These are phyloP conservation scores for Pueraria montana DNA, from an alignment of 306 rosid genomes.

Conservation along the genomic window DNA sequence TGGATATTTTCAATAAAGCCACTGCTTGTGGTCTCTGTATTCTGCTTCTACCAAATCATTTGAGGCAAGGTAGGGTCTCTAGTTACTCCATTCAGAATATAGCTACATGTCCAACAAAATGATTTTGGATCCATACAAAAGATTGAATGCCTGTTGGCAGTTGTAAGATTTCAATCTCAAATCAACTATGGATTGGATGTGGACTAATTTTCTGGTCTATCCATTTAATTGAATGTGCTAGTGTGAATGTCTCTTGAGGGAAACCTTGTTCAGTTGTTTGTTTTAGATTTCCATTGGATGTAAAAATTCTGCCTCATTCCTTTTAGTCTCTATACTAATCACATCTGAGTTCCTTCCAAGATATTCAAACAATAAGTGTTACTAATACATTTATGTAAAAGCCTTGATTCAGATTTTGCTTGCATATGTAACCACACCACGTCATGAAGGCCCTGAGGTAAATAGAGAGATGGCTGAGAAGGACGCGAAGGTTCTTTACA, in stretches of 20 bases:
- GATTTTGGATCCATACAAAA: background rate
- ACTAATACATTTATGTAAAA: conserved; percentile 25
- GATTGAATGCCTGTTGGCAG: background rate
- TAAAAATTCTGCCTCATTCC: conserved; percentile 17
- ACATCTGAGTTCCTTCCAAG: conserved; percentile 20
- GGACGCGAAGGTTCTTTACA: conserved; percentile 57
- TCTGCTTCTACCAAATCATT: conserved; percentile 19
- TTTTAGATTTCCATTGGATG: conserved; percentile 18
- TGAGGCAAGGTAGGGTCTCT: background rate
- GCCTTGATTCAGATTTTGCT: conserved; percentile 66
- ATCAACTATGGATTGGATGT: conserved; percentile 17
- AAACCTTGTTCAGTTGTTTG: conserved; percentile 19
- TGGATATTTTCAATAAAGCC: conserved; percentile 1
- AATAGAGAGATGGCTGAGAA: conserved; percentile 55
- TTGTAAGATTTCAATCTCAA: background rate
- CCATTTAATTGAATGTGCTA: conserved; percentile 10
- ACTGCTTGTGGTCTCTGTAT: conserved; percentile 14
- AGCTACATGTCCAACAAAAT: background rate
- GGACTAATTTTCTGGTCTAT: background rate
- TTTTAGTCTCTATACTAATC: background rate
- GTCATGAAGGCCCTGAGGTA: conserved; percentile 78
- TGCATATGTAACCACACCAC: conserved; percentile 63
- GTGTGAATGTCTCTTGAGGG: conserved; percentile 9
- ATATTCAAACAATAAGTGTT: conserved; percentile 16
- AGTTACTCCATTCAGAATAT: background rate